Base-by-base conservation (phyloP, 345 rosid species). In the Sisymbrium altissimum region DNA sequence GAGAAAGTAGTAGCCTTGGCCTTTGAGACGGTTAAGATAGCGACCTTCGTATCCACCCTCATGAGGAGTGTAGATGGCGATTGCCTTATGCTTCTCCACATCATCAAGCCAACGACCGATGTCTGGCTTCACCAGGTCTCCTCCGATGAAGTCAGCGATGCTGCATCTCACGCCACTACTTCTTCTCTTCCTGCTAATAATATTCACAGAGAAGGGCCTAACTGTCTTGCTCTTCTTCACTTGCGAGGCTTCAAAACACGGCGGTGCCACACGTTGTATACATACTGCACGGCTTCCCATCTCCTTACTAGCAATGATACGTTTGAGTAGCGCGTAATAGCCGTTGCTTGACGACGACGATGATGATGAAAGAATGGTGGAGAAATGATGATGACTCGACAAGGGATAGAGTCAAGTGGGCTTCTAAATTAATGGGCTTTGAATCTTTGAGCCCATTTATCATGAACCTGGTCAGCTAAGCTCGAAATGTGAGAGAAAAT, bases 11-110 rank as follows among this genome's bases (percentile, higher is more conserved):
- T 91, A 94, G 14, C 98, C 97, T 70, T 91, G 81, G 71, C 82
- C 68, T 18, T 78, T 66, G 23, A 94, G 95, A 45, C 93, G 88
- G 36, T 46, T 88, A 6, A 89, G 83, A 81, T 94, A 91, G 1
- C 97, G 87, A 15, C 98, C 98, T 83, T 94, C 96, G 35, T 88
- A 89, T 12, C 98, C 98, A 13, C 98, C 98, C 43, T 94, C 97
- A 38, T 94, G 98, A 2, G 97, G 98, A 4, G 91, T 70, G 78
- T 94, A 94, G 43, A 89, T 88, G 39, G 97, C 97, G 0, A 94
- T 72, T 5, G 97, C 90, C 80, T 89, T 88, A 78, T 89, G 97
- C 72, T 91, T 83, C 79, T 94, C 98, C 36, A 89, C 92, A 6
- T 94, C 97, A 0, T 88, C 83, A 33, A 94, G 82, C 97, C 98